A percentile compares a stretch with the other conserved stretches of the same genome.
Conservation (phyloP, 2,329 filamentous ascomycete genomes). For the Microdochium trichocladiopsis region DNA sequence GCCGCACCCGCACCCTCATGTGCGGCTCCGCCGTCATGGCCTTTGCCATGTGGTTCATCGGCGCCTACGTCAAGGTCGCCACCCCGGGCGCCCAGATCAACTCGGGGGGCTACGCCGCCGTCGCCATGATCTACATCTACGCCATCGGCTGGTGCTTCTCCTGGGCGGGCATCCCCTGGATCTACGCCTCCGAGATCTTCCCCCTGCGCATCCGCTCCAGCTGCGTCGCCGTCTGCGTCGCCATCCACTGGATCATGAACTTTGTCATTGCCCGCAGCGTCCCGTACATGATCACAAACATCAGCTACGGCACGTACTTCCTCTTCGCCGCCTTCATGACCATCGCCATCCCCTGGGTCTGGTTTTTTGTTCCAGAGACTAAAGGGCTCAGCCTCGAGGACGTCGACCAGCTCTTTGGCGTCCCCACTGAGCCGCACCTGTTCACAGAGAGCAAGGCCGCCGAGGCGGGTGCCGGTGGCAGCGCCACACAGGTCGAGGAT, state of each 20-base stretch:
- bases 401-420: constrained; percentile 38
- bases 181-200: constrained; percentile 1
- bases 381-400: constrained; percentile 42
- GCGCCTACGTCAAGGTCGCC: constrained; percentile 30
- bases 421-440: neutral
- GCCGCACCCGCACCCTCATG: neutral
- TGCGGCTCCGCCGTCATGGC: constrained; percentile 19
- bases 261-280: constrained; percentile 16
- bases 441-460: neutral
- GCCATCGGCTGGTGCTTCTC: neutral
- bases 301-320: constrained; percentile 27
- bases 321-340: constrained; percentile 26
- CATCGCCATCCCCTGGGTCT: constrained; percentile 29
- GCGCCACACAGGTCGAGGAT: neutral
- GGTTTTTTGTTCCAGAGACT: constrained; percentile 41
- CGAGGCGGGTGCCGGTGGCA: neutral
- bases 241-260: constrained; percentile 1
- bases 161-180: neutral
- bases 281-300: constrained; percentile 25
- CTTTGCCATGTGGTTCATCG: constrained; percentile 33
- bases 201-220: neutral
- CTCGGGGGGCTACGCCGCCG: neutral
- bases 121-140: constrained; percentile 1
- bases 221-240: neutral
- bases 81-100: constrained; percentile 12